phyloP scores from a whole-genome alignment of 441 rosid genomes.

The Macaranga tanarius region DNA sequence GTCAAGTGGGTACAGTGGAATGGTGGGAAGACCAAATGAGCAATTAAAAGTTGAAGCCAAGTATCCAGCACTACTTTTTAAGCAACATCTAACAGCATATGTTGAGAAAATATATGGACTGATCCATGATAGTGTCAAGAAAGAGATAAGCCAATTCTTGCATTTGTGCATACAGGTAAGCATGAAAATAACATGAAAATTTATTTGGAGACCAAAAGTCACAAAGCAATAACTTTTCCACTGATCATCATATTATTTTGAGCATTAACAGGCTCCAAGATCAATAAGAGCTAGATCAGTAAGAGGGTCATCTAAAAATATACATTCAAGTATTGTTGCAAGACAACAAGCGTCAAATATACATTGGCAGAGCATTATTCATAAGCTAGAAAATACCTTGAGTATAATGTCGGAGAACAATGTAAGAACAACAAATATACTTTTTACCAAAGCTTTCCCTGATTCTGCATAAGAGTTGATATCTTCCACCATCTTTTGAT shows the following conservation, averaged over 20 bases:
- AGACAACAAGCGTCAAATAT: constrained; percentile 59
- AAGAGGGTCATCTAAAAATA: constrained; percentile 44
- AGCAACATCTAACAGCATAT: constrained; percentile 74
- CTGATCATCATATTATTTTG: constrained; percentile 6
- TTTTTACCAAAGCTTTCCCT: neutral
- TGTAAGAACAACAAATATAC: constrained; percentile 39
- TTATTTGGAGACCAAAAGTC: neutral
- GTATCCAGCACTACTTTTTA: constrained; percentile 74
- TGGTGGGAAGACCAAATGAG: constrained; percentile 44
- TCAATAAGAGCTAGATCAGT: constrained; percentile 41
- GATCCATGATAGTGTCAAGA: constrained; percentile 63
- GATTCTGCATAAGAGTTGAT: neutral
- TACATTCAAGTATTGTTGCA: constrained; percentile 39
- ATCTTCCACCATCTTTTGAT: constrained; percentile 12
- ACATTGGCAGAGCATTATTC: constrained; percentile 64
- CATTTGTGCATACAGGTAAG: constrained; percentile 67
- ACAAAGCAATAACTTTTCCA: neutral
- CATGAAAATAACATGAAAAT: constrained; percentile 1
- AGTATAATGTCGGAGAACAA: constrained; percentile 43
- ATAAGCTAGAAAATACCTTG: constrained; percentile 49
- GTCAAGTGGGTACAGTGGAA: constrained; percentile 54
- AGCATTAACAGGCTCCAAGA: constrained; percentile 53
- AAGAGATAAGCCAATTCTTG: constrained; percentile 60
- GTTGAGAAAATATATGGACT: constrained; percentile 73
- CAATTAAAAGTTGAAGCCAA: constrained; percentile 65